Evolutionary conservation across 345 rosid genomes (phyloP), one percentile per base, ranked within the genome.

Genomic region (Citrus cavaleriei): DNA sequence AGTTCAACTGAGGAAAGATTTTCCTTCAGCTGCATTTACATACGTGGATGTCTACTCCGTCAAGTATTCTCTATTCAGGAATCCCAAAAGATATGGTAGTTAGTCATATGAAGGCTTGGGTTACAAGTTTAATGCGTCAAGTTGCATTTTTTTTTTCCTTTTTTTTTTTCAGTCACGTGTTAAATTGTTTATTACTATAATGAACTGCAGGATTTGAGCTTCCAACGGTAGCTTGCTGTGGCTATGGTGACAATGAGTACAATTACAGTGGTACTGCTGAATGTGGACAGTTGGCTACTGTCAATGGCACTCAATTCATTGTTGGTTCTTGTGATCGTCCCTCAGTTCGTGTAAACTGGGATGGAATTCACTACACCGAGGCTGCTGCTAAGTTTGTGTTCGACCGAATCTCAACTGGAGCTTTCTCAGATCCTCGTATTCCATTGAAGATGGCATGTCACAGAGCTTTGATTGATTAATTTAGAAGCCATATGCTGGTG

Each of bases 11-110:
- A 83, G 88, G 40, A 81, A 72, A 28, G 82, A 78, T 35, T 68
- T 86, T 67, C 86, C 87, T 42, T 71, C 60, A 5, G 88, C 93
- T 8, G 55, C 68, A 51, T 81, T 91, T 64, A 86, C 89, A 19
- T 90, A 83, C 22, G 85, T 89, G 0, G 95, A 91, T 77, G 68
- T 90, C 27, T 91, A 83, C 80, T 83, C 92, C 0, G 84, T 87
- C 65, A 90, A 90, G 85, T 90, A 88, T 54, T 81, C 85, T 63
- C 81, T 91, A 8, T 80, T 90, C 72, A 51, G 59, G 0, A 75
- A 84, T 8, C 86, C 87, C 42, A 68, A 82, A 67, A 83, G 67
- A 68, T 74, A 90, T 22, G 93, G 95, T 91, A 84, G 8, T 46
- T 13, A 42, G 72, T 7, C 42, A 13, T 51, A 51, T 51, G 1